A percentile compares a stretch with the other conserved stretches of the same genome.
These are phyloP conservation scores for Backusella macrospora DNA, from an alignment of 192 early-diverging fungal species.

Conservation along the genomic window DNA sequence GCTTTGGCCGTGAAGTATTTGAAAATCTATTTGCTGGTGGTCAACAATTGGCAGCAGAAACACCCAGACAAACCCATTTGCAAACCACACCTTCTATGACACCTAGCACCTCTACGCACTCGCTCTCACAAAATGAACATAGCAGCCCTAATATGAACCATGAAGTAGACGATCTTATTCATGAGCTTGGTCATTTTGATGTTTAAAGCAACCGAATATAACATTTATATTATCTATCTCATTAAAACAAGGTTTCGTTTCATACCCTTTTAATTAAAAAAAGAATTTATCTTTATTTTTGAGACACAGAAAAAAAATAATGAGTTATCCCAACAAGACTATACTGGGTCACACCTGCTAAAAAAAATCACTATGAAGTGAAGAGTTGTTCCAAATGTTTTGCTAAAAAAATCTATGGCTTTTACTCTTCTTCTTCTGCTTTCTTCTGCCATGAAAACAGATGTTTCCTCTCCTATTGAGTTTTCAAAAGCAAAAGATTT, in stretches of 20 bases:
- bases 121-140: constrained; percentile 24
- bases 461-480: too few relatives aligned
- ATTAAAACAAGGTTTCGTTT: background rate
- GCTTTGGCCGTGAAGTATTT: constrained; percentile 59
- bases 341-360: too few relatives aligned
- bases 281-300: too few relatives aligned
- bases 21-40: constrained; percentile 59
- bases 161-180: constrained; percentile 46
- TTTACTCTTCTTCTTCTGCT: too few relatives aligned
- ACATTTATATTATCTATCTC: background rate
- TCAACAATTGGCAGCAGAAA: constrained; percentile 46
- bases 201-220: constrained; percentile 4
- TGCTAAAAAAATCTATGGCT: too few relatives aligned
- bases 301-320: too few relatives aligned
- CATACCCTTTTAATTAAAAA: background rate
- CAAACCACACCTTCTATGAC: background rate
- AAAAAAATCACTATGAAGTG: too few relatives aligned
- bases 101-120: background rate
- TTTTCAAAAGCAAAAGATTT: too few relatives aligned
- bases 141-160: constrained; percentile 44
- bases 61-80: background rate
- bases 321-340: too few relatives aligned
- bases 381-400: too few relatives aligned
- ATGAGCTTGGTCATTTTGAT: constrained; percentile 27
- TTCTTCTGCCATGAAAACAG: too few relatives aligned